A percentile compares a stretch with the other conserved stretches of the same genome.
phyloP scores from a whole-genome alignment of 805 yeast genomes.

The Ogataea siamensis region DNA sequence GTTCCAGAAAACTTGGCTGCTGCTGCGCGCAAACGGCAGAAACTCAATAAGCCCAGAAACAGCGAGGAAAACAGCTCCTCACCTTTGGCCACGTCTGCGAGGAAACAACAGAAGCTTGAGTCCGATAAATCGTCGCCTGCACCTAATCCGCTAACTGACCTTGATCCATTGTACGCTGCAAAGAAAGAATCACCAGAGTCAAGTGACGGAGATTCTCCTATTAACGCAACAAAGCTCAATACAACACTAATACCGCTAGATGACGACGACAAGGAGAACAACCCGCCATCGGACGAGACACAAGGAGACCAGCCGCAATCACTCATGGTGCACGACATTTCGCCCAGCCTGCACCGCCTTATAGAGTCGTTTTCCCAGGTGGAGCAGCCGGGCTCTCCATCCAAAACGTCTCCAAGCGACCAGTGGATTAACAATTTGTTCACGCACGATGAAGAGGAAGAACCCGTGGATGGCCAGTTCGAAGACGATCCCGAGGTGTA shows the following conservation, averaged over 20 bases:
- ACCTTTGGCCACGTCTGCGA: constrained; percentile 14
- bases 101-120: constrained; percentile 4
- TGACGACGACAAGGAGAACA: constrained; percentile 38
- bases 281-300: constrained; percentile 13
- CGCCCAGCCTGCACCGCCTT: constrained; percentile 34
- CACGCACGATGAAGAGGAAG: constrained; percentile 27
- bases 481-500: constrained; percentile 28
- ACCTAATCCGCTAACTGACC: constrained; percentile 26
- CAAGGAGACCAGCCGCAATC: constrained; percentile 14
- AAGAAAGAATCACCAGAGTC: constrained; percentile 8
- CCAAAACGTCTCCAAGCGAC: constrained; percentile 23
- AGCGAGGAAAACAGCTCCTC: constrained; percentile 16
- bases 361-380: constrained; percentile 32
- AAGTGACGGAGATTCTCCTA: constrained; percentile 34
- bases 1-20: constrained; percentile 7
- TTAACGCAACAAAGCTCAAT: constrained; percentile 50
- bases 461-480: constrained; percentile 19
- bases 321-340: constrained; percentile 29
- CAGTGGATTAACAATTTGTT: constrained; percentile 34
- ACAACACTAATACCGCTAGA: constrained; percentile 54
- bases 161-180: constrained; percentile 27
- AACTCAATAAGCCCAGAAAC: constrained; percentile 7
- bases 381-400: constrained; percentile 30
- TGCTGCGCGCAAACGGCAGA: constrained; percentile 17
- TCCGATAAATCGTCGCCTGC: constrained; percentile 13